A percentile compares a stretch with the other conserved stretches of the same genome.
Conservation (phyloP, 805 yeast genomes). For the Zygoascus flipseniorum region DNA sequence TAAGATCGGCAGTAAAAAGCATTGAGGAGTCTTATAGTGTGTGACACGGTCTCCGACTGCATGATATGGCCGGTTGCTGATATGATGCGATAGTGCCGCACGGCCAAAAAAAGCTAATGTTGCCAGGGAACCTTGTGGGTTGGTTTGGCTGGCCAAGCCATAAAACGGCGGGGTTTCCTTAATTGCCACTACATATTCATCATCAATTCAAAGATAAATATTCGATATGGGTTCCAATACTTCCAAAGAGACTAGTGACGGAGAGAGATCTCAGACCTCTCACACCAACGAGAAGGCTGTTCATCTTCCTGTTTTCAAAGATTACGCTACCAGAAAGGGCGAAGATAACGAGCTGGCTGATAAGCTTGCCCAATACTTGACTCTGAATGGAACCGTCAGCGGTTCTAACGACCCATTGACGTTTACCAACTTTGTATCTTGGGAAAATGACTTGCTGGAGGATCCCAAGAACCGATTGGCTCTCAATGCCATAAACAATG, state of each 20-base stretch:
- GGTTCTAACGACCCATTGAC: conserved; percentile 28
- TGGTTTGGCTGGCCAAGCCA: not conserved
- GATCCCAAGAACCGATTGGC: conserved; percentile 48
- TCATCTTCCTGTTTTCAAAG: not conserved
- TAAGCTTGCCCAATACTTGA: not conserved
- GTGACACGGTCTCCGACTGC: too few species aligned
- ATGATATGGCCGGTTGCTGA: too few species aligned
- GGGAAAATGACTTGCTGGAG: conserved; percentile 39
- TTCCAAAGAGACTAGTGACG: not conserved
- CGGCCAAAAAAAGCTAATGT: too few species aligned
- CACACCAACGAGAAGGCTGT: not conserved
- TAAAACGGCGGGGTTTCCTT: too few species aligned
- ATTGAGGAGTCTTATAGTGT: too few species aligned
- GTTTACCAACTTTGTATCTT: conserved; percentile 28
- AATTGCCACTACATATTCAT: too few species aligned
- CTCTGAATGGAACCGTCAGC: not conserved
- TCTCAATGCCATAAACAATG: conserved; percentile 43
- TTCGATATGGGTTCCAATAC: conserved; percentile 3
- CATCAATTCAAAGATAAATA: not conserved
- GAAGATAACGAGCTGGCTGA: not conserved
- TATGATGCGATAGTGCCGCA: too few species aligned
- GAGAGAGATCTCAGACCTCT: not conserved
- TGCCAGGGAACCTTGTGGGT: not conserved
- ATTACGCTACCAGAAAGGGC: not conserved
- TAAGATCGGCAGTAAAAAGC: too few species aligned